A percentile compares a stretch with the other conserved stretches of the same genome.
Conservation (phyloP, 1,284 basidiomycete species). For the Ustilago cynodontis region DNA sequence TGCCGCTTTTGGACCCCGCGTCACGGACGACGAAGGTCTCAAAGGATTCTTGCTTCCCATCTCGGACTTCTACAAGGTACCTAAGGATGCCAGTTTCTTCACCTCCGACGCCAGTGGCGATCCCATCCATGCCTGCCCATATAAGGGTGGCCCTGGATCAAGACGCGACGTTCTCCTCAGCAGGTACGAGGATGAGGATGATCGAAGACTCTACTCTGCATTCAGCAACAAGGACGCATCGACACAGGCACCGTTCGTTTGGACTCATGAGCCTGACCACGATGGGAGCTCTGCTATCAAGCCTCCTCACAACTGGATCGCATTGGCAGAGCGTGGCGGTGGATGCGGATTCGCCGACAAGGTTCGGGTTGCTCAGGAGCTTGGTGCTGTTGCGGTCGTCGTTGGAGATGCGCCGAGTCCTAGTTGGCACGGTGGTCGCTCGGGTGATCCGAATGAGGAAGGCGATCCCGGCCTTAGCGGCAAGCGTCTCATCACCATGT, state of each 20-base stretch:
- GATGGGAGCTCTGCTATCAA: neutral
- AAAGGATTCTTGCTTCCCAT: conserved; percentile 60
- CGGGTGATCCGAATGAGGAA: conserved; percentile 52
- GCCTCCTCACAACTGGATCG: conserved; percentile 67
- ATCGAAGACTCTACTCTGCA: conserved; percentile 39
- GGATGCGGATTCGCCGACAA: conserved; percentile 66
- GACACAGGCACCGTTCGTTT: conserved; percentile 24
- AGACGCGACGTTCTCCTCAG: conserved; percentile 19
- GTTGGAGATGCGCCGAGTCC: conserved; percentile 63
- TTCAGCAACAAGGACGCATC: conserved; percentile 15
- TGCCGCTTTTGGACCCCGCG: conserved; percentile 65
- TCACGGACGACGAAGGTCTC: conserved; percentile 56
- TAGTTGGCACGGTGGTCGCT: conserved; percentile 42
- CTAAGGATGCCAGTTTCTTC: conserved; percentile 20
- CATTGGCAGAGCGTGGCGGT: conserved; percentile 65
- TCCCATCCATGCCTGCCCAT: conserved; percentile 54
- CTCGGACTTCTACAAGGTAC: conserved; percentile 55
- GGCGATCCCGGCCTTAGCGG: conserved; percentile 55
- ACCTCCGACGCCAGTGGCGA: conserved; percentile 26
- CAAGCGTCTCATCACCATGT: conserved; percentile 67
- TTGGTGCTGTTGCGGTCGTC: conserved; percentile 67
- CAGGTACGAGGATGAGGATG: conserved; percentile 43
- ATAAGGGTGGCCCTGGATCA: conserved; percentile 53
- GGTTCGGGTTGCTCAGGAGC: conserved; percentile 63
- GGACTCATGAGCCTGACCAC: conserved; percentile 20